A percentile compares a stretch with the other conserved stretches of the same genome.
These are phyloP conservation scores for Hsuehochloa calcarea DNA, from an alignment of 176 grass and related monocot genomes.

Conservation along the genomic window DNA sequence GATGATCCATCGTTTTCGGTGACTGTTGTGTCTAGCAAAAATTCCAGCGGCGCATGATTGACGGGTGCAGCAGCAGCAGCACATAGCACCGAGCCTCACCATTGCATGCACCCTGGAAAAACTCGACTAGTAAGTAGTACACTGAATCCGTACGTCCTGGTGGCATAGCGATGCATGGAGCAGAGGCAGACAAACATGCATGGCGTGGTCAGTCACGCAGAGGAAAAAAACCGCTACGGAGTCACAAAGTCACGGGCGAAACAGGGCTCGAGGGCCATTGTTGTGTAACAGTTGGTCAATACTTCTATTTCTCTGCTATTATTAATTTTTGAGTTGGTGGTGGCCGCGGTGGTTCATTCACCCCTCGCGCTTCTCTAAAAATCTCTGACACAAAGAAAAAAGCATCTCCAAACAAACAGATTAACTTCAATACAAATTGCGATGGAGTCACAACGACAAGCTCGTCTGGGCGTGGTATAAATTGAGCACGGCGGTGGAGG, in stretches of 20 bases:
- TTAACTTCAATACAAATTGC: too few species aligned
- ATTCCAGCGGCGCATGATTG: neutral
- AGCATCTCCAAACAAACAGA: too few species aligned
- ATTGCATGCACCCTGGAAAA: neutral
- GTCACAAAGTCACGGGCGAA: neutral
- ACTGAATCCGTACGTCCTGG: neutral
- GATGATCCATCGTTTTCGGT: neutral
- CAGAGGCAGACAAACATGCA: neutral
- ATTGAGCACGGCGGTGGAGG: too few species aligned
- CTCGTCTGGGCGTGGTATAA: fast-evolving
- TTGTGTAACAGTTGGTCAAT: neutral
- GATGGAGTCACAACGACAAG: too few species aligned
- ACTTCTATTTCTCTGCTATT: too few species aligned
- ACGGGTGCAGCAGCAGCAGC: neutral
- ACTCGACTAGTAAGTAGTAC: neutral
- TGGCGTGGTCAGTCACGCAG: neutral
- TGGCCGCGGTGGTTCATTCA: too few species aligned
- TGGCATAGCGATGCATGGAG: neutral
- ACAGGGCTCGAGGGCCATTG: neutral
- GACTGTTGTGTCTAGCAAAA: neutral
- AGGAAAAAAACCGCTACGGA: neutral
- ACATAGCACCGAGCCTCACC: neutral
- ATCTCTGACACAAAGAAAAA: too few species aligned
- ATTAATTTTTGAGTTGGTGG: too few species aligned
- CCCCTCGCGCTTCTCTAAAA: too few species aligned